Base-by-base conservation (phyloP, 257 asterid species). In the Jasminum sambac region DNA sequence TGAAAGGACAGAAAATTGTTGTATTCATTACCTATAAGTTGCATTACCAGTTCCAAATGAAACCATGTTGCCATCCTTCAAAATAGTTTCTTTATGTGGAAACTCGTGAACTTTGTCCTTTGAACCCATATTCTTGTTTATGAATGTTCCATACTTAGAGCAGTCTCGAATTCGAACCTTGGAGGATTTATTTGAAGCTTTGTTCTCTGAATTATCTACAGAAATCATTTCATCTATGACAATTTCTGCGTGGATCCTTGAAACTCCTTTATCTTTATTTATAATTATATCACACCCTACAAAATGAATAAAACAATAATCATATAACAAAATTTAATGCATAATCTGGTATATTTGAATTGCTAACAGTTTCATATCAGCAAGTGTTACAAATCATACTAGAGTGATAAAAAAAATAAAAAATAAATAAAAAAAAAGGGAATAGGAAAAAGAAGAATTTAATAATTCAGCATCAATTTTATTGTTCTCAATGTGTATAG, bases 241-340 rank as follows among this genome's bases (percentile, higher is more conserved):
- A 77, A 91, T 87, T 85, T 95, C 99, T 6, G 99, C 95, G 77
- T 95, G 99, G 78, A 91, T 78, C 89, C 98, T 89, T 36, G 99
- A 95, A 72, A 95, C 97, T 23, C 96, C 95, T 84, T 89, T 95
- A 76, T 95, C 99, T 76, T 85, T 94, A 71, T 84, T 88, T 44
- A 88, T 69, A 70, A 88, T 89, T 72, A 95, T 72, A 71, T 95
- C 99, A 72, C 99, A 95, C 69, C 98, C 98, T 92, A 72, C 77
- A 81, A 66, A 63, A 64, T 24, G 69, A 73, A 62, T 62, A 16
- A 42, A 62, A 61, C 14, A 64, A 39, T 39, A 39, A 39, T 39
- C 43, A 39, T 39, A 39, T 2, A 6, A 39, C 43, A 39, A 39
- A 39, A 39, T 0, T 17, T 17, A 50, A 21, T 50, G 59, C 59